Base-by-base conservation (phyloP, 768 basidiomycete genomes). In the Dacryopinax primogenitus region DNA sequence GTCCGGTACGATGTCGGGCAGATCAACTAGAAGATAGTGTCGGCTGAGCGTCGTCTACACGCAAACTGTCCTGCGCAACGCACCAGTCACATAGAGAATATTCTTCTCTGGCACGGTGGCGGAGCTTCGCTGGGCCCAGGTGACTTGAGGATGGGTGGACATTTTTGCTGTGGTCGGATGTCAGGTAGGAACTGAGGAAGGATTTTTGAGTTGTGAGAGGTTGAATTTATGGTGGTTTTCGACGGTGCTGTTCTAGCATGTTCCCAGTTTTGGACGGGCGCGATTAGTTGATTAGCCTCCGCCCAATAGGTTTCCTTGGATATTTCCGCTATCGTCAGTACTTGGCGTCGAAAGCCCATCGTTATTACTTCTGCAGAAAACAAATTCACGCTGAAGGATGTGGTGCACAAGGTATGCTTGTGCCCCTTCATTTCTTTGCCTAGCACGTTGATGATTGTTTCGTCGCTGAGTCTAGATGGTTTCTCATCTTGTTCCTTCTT, bases 121-220 rank as follows among this genome's bases (percentile, higher is more conserved):
- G 39, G 84, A 88, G 79, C 87, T 90, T 70, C 95, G 85, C 77
- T 98, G 94, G 51, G 95, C 94, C 92, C 94, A 98, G 1, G 93
- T 81, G 35, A 95, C 80, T 77, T 96, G 92, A 36, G 94, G 94
- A 75, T 92, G 90, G 18, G 66, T 70, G 33, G 78, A 28, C 81
- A 81, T 81, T 66, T 68, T 47, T 18, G n/a, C 63, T 68, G 26
- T 68, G 36, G 68, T 64, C 7, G 30, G 32, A 3, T 23, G 3
- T 6, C 15, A 62, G 61, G 26, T 15, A 7, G 6, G 21, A 33
- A n/a, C n/a, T n/a, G n/a, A n/a, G n/a, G n/a, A n/a, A n/a, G n/a
- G n/a, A n/a, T n/a, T n/a, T n/a, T n/a, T n/a, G 9, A n/a, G 61
- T 33, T 16, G 23, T 33, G n/a, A 18, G 32, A 63, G 15, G 33